These are phyloP conservation scores for Stygiomarasmius scandens DNA, from an alignment of 1,284 basidiomycete species.

Conservation along the genomic window DNA sequence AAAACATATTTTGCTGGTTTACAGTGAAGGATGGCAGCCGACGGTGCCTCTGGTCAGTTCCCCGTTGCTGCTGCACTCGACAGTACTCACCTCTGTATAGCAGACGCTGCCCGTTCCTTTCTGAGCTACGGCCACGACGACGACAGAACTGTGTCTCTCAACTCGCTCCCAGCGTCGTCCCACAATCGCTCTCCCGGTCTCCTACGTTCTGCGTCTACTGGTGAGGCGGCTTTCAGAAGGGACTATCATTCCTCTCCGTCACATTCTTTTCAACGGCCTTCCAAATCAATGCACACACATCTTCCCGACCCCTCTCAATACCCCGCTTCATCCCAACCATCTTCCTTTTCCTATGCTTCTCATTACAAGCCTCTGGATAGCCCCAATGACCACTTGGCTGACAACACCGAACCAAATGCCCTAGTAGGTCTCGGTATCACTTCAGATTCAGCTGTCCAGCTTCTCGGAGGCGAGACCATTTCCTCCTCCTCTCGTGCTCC, in stretches of 20 bases:
- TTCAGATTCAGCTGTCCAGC: constrained; percentile 63
- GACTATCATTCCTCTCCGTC: constrained; percentile 33
- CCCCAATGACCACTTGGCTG: constrained; percentile 59
- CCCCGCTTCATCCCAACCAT: constrained; percentile 64
- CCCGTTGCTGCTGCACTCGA: background rate
- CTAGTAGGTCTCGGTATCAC: constrained; percentile 58
- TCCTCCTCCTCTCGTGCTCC: constrained; percentile 45
- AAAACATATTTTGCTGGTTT: background rate
- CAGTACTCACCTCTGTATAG: background rate
- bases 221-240: constrained; percentile 32
- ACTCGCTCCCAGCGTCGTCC: constrained; percentile 3
- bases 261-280: constrained; percentile 48
- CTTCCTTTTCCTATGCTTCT: constrained; percentile 71
- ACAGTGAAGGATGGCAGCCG: constrained; percentile 1
- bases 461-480: constrained; percentile 54
- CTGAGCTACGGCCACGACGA: constrained; percentile 3
- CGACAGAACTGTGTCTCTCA: background rate
- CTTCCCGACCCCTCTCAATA: constrained; percentile 68
- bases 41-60: background rate
- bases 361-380: constrained; percentile 56
- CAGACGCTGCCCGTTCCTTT: constrained; percentile 1
- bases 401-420: constrained; percentile 63
- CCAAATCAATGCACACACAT: constrained; percentile 35
- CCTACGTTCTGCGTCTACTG: constrained; percentile 24
- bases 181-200: constrained; percentile 18